phyloP scores from a whole-genome alignment of 257 asterid genomes.

The Solanum habrochaites region DNA sequence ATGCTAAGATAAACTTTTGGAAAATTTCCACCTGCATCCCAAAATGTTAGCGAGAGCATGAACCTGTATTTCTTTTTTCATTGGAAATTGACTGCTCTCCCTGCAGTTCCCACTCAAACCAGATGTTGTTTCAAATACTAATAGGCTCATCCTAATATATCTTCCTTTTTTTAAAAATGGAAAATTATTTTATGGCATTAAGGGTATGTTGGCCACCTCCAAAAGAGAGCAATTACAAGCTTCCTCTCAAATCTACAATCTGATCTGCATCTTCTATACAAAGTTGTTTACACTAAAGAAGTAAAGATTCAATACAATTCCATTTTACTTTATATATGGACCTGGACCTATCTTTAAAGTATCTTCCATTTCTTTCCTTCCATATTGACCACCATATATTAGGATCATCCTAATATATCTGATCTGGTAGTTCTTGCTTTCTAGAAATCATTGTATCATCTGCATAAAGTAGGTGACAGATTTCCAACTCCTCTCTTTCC shows the following conservation, averaged over 20 bases:
- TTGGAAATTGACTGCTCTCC: background rate
- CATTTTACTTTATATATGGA: background rate
- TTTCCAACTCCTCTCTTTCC: background rate
- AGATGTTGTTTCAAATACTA: background rate
- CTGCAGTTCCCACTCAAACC: background rate
- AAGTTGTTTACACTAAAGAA: background rate
- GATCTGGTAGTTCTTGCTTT: background rate
- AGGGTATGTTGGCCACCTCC: background rate
- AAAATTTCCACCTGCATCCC: background rate
- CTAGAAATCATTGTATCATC: background rate
- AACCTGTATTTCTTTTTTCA: background rate
- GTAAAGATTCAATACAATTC: background rate
- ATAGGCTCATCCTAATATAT: background rate
- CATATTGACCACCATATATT: background rate
- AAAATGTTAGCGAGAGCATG: background rate
- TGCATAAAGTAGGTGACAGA: background rate
- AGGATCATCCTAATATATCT: background rate
- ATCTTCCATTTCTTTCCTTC: background rate
- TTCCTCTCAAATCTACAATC: background rate
- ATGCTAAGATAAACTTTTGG: background rate
- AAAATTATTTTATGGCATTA: background rate
- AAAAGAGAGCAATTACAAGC: background rate
- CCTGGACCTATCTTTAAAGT: background rate
- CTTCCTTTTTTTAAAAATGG: background rate
- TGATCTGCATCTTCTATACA: background rate